Evolutionary conservation across 768 basidiomycete species (phyloP), one percentile per base, ranked within the genome.

Genomic region (Sistotremastrum niveocremeum): DNA sequence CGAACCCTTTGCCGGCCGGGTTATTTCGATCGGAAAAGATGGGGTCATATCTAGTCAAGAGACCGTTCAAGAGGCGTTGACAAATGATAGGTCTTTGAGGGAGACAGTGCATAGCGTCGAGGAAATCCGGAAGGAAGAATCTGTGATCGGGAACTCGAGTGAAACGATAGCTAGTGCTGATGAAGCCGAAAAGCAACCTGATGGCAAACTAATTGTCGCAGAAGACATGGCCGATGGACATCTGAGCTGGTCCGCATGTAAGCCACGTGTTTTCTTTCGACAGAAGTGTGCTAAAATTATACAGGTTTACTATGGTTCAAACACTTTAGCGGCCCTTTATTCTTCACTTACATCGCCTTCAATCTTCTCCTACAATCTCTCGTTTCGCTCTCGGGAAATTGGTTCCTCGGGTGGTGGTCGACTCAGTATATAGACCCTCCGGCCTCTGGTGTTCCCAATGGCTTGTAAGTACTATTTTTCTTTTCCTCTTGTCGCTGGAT

Each of bases 141-240:
- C 53, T 42, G 12, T 37, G 3, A 36, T 49, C n/a, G 44, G 47
- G 50, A 64, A 46, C 50, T 51, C 20, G 7, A 44, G 34, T 12
- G 20, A 11, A 41, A 11, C 46, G 9, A 35, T 57, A 31, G 44
- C 49, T 29, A 44, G 37, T 29, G 50, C 49, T 2, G 51, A 49
- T 5, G 52, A 41, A 1, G 45, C 41, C 2, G 41, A 47, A 6
- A 57, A 59, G 46, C 55, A 58, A 40, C 42, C 47, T 8, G 68
- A 68, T 40, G 77, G 78, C 2, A 79, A 80, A 54, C 65, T 83
- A n/a, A 70, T 81, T 40, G 60, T 78, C 5, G 72, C 70, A 0
- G 81, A 84, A 55, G 81, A 84, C 54, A 67, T 81, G 39, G 70
- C 65, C 5, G 66, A 70, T 44, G 79, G 80, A 0, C 74, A 73